A percentile compares a stretch with the other conserved stretches of the same genome.
These are phyloP conservation scores for Colletotrichum abscissum DNA, from an alignment of 2,329 filamentous ascomycete species.

Conservation along the genomic window DNA sequence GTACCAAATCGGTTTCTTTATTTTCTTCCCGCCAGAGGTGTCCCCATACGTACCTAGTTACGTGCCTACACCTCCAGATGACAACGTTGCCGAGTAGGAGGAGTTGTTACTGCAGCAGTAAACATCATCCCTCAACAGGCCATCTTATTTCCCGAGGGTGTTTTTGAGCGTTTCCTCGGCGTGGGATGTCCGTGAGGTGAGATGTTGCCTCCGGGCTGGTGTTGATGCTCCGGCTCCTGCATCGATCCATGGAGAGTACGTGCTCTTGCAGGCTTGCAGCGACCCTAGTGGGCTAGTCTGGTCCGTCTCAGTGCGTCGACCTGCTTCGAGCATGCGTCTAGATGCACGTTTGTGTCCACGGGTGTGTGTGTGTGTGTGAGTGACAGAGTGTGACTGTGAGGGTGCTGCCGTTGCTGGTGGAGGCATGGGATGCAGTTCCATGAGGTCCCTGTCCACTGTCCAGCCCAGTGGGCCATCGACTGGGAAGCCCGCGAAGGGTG, in stretches of 20 bases:
- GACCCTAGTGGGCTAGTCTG: conserved; percentile 31
- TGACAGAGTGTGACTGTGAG: background rate
- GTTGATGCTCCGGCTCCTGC: conserved; percentile 22
- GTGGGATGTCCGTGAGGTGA: background rate
- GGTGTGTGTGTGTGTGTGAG: background rate
- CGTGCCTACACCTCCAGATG: conserved; percentile 2
- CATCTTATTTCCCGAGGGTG: background rate
- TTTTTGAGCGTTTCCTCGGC: background rate
- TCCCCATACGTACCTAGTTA: background rate
- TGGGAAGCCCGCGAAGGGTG: background rate
- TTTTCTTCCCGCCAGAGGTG: background rate
- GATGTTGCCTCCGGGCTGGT: background rate
- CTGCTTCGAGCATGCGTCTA: conserved; percentile 7
- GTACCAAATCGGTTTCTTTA: conserved; percentile 16
- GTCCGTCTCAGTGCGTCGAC: conserved; percentile 16
- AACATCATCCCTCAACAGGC: background rate
- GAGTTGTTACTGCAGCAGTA: background rate
- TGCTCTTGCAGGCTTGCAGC: conserved; percentile 33
- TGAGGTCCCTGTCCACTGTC: conserved; percentile 20
- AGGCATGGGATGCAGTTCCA: conserved; percentile 7
- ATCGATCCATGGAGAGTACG: conserved; percentile 28
- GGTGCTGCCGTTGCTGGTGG: background rate
- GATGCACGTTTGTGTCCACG: background rate
- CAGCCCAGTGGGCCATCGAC: conserved; percentile 25
- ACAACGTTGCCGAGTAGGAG: conserved; percentile 14